phyloP scores from a whole-genome alignment of 2,329 filamentous ascomycete species.

The Pezicula rhizophila region DNA sequence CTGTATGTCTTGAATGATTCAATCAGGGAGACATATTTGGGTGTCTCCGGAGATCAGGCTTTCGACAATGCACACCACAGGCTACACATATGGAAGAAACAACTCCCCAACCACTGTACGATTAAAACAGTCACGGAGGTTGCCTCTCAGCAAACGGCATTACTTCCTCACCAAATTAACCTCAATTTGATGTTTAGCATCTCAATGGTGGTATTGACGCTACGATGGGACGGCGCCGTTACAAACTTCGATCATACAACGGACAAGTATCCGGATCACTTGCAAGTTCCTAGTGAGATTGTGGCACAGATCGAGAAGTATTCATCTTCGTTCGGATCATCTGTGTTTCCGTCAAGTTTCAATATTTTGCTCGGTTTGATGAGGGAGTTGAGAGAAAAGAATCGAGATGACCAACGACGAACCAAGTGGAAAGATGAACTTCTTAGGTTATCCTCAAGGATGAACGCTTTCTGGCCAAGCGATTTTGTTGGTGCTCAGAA shows the following conservation, averaged over 20 bases:
- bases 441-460: neutral
- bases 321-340: neutral
- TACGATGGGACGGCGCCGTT: neutral
- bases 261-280: neutral
- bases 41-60: neutral
- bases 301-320: neutral
- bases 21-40: neutral
- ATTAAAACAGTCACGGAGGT: neutral
- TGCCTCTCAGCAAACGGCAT: neutral
- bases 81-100: constrained; percentile 1
- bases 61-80: neutral
- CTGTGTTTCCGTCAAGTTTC: neutral
- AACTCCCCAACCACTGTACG: neutral
- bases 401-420: neutral
- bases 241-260: neutral
- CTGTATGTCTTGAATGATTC: neutral
- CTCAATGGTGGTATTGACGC: neutral
- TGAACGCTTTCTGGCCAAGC: neutral
- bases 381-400: neutral
- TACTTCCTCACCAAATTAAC: neutral
- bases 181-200: neutral
- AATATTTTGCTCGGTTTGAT: neutral
- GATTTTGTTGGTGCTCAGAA: neutral
- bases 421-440: neutral
- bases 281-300: neutral